Evolutionary conservation across 305 asterid genomes (phyloP), one percentile per base, ranked within the genome.

Genomic region (Fraxinus angustifolia): DNA sequence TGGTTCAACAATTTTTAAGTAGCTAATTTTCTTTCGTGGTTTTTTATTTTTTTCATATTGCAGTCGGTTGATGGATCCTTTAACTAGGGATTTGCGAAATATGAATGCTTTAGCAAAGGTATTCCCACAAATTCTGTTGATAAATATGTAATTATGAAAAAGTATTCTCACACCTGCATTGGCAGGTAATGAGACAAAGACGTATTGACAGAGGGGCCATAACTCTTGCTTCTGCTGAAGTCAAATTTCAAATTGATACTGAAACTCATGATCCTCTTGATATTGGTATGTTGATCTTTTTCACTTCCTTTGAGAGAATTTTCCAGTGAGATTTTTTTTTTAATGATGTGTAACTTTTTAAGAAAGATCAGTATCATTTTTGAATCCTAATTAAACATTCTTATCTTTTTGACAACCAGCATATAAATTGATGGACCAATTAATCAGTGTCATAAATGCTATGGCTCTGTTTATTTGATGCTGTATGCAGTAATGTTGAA

Each of bases 151-250:
- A 28, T n/a, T 21, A 36, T 26, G 40, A 80, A 40, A 40, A 80
- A 70, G 60, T 76, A 71, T 42, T 19, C 42, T 65, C 70, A 79
- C 80, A 75, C 62, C 35, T 84, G 84, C 83, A 81, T 83, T 85
- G 84, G 87, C 88, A 96, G 99, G 87, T 93, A 82, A 94, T 96
- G 99, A 92, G 99, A 93, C 97, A 90, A 89, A 93, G 90, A 81
- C 97, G 99, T 82, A 91, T 96, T 83, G 98, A 94, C 6, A 92
- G 97, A 88, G 99, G 99, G 82, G 98, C 99, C 75, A 87, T 96
- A 79, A 96, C 99, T 65, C 98, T 96, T 90, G 99, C 99, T 79
- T 96, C 99, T 19, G 99, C 99, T 80, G 99, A 96, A 92, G 99
- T 96, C 81, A 96, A 94, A 86, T 96, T 96, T 87, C 94, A 94